Evolutionary conservation across 345 rosid genomes (phyloP).

Genomic region (Populus pruinosa): DNA sequence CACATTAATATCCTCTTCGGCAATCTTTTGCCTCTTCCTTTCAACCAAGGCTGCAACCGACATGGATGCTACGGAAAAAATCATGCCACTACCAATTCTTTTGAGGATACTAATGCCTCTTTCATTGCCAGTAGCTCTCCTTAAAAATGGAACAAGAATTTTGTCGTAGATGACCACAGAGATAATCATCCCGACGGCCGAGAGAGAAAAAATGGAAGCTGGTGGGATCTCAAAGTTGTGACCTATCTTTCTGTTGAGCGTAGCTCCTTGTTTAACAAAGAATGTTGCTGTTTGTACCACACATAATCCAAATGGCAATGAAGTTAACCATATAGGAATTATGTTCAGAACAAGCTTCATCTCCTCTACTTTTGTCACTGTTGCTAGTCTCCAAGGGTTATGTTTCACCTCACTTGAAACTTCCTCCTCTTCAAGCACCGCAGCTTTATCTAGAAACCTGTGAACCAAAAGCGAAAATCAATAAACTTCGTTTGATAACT

Average conservation of each 20-base stretch:
- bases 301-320: neutral
- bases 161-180: conserved; percentile 6
- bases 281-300: conserved; percentile 13
- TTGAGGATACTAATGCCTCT: conserved; percentile 30
- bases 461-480: neutral
- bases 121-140: conserved; percentile 8
- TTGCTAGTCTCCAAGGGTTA: conserved; percentile 10
- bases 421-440: conserved; percentile 2
- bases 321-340: conserved; percentile 9
- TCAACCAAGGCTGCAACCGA: conserved; percentile 24
- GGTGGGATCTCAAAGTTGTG: conserved; percentile 7
- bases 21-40: conserved; percentile 9
- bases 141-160: conserved; percentile 1
- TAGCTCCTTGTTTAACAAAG: conserved; percentile 15
- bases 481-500: neutral
- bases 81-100: conserved; percentile 29
- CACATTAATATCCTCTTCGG: neutral
- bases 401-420: neutral
- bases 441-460: conserved; percentile 21
- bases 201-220: neutral
- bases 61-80: conserved; percentile 20
- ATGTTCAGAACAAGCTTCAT: conserved; percentile 2
- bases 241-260: conserved; percentile 8
- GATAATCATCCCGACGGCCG: neutral
- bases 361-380: conserved; percentile 13